Evolutionary conservation across 306 rosid genomes (phyloP), one percentile per base, ranked within the genome.

Genomic region (Cicer yamashitae): DNA sequence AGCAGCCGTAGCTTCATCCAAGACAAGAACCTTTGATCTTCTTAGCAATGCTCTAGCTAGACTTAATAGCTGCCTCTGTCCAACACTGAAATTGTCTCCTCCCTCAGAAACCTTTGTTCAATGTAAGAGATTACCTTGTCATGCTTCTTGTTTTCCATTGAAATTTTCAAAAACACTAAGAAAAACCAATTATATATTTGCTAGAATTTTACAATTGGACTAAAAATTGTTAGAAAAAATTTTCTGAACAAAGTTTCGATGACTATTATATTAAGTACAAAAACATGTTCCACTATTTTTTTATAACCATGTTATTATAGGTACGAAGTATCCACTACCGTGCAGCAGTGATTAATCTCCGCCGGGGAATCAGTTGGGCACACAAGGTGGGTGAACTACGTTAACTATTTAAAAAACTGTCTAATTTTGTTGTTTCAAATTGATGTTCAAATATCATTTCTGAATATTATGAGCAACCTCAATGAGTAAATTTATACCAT

Each of bases 1-100:
- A 56, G 97, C 89, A 61, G 98, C 96, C 10, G 98, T 93, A 39
- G 98, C 97, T 83, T 93, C 98, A 72, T 93, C 98, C n/a, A 93
- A 88, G 58, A 93, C 94, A 60, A 93, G 93, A 75, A 93, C 88
- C 85, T 88, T 93, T 18, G 97, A 91, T 84, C 92, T 88, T 67
- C 94, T 86, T 54, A 93, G 81, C 82, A 93, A 81, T 53, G 98
- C 93, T 85, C 98, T 87, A 4, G 93, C 89, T 47, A 93, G 91
- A 83, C 98, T 91, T 69, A 93, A 67, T 41, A 93, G 86, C 66
- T 93, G 98, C 82, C 96, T 83, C 82, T 91, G 97, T 74, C 98
- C 98, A 79, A 91, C 97, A 60, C 97, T 93, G 84, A 88, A 93
- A 75, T 93, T 93, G 66, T 93, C 97, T 18, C 98, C 98, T 52